Evolutionary conservation across 2,329 filamentous ascomycete species (phyloP).

Genomic region (Xylaria sp.): DNA sequence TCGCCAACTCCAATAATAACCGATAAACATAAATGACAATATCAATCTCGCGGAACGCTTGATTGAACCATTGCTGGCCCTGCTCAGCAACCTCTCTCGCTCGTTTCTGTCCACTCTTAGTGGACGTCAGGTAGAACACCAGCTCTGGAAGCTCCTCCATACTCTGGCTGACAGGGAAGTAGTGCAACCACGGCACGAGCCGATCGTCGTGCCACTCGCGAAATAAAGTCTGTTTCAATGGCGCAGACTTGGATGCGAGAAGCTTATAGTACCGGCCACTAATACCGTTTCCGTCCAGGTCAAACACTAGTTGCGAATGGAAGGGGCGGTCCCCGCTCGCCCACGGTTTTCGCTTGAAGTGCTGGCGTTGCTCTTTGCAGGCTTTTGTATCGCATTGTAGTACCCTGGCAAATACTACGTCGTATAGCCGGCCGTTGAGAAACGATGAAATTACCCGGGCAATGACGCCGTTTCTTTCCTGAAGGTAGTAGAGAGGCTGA

Average conservation of each 20-base stretch:
- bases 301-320: constrained; percentile 56
- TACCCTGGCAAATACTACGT: constrained; percentile 58
- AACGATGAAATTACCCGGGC: constrained; percentile 44
- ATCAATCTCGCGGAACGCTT: constrained; percentile 66
- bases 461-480: constrained; percentile 36
- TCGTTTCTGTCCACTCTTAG: constrained; percentile 56
- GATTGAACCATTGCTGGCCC: constrained; percentile 64
- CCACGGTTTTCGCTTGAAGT: constrained; percentile 49
- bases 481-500: constrained; percentile 49
- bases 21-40: constrained; percentile 69
- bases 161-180: constrained; percentile 61
- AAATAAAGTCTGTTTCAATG: constrained; percentile 63
- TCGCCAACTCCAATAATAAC: constrained; percentile 65
- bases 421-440: constrained; percentile 53
- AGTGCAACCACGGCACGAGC: constrained; percentile 66
- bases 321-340: constrained; percentile 51
- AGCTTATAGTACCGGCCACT: constrained; percentile 64
- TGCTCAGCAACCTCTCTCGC: constrained; percentile 63
- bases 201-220: constrained; percentile 69
- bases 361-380: constrained; percentile 51
- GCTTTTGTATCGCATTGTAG: constrained; percentile 54
- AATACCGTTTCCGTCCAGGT: constrained; percentile 66
- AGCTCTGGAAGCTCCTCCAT: constrained; percentile 64
- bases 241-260: constrained; percentile 57
- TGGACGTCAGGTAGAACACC: constrained; percentile 57